These are phyloP conservation scores for Forsythia viridissima DNA, from an alignment of 257 asterid genomes.

Conservation along the genomic window DNA sequence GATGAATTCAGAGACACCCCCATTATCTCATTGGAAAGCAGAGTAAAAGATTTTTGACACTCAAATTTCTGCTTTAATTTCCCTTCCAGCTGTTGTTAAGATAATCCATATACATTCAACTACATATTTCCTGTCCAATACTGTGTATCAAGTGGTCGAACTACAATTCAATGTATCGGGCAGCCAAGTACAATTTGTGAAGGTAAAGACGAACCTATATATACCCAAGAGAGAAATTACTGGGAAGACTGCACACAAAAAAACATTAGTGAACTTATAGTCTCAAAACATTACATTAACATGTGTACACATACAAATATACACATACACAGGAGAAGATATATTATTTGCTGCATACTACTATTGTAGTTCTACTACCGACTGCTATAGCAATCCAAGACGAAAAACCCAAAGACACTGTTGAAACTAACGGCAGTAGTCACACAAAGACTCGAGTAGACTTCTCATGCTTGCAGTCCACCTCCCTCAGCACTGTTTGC, in stretches of 20 bases:
- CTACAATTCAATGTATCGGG: no score
- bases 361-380: not conserved
- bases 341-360: not conserved
- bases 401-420: not conserved
- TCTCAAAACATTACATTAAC: not conserved
- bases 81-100: no score
- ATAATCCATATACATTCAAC: no score
- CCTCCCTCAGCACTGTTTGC: constrained; percentile 70
- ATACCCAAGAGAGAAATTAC: not conserved
- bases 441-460: constrained; percentile 46
- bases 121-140: no score
- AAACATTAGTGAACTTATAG: not conserved
- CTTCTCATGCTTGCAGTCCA: constrained; percentile 51
- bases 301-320: not conserved
- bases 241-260: not conserved
- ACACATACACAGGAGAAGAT: not conserved
- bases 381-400: not conserved
- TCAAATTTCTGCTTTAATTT: no score
- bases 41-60: not conserved
- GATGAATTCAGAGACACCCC: constrained; percentile 37
- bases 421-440: not conserved
- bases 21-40: constrained; percentile 21
- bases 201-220: not conserved
- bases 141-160: not conserved
- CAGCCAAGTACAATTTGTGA: not conserved